Conservation (phyloP, 345 rosid genomes). For the Brassica cretica region DNA sequence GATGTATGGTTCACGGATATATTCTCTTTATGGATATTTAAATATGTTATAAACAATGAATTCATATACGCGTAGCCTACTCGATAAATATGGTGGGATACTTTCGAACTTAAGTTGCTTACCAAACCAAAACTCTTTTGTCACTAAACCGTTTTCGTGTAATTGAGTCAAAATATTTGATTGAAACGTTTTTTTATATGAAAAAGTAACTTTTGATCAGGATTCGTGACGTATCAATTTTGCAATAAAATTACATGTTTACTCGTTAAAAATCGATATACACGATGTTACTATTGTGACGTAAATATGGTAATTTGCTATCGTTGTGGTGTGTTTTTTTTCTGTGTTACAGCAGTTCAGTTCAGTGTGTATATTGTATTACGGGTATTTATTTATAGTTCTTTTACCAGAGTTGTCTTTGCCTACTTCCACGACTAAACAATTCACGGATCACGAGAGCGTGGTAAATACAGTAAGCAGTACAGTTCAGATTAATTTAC, state of each 20-base stretch:
- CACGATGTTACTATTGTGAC: background rate
- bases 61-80: too few relatives aligned
- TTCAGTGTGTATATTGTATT: background rate
- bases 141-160: too few relatives aligned
- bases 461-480: background rate
- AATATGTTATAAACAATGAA: too few relatives aligned
- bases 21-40: too few relatives aligned
- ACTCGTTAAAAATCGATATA: background rate
- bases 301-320: background rate
- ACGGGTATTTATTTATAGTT: background rate
- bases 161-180: too few relatives aligned
- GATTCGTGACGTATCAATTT: too few relatives aligned
- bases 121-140: too few relatives aligned
- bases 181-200: too few relatives aligned
- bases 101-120: too few relatives aligned
- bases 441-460: constrained; percentile 4
- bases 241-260: background rate
- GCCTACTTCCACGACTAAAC: background rate
- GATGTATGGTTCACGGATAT: too few relatives aligned
- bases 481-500: background rate
- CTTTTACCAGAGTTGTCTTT: background rate
- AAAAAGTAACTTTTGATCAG: too few relatives aligned
- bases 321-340: background rate
- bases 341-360: background rate
- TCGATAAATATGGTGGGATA: too few relatives aligned